Conservation (phyloP, 306 rosid genomes). For the Cucumis hystrix region DNA sequence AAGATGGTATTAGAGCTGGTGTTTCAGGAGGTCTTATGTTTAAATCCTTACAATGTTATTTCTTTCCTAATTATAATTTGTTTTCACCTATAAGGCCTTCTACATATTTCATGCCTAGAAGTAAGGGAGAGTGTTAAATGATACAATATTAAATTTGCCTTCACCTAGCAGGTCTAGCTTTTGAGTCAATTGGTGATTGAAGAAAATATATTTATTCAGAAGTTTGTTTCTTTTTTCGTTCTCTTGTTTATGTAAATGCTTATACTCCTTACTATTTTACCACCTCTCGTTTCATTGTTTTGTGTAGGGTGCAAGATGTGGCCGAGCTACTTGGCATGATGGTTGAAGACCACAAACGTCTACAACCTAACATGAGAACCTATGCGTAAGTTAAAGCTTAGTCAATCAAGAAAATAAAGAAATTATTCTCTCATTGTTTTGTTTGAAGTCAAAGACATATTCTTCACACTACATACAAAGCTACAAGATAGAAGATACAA, state of each 20-base stretch:
- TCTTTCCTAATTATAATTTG: too few species aligned
- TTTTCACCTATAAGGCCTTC: too few species aligned
- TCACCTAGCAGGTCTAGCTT: too few species aligned
- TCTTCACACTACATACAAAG: too few species aligned
- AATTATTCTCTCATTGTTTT: background rate
- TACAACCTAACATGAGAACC: conserved; percentile 84
- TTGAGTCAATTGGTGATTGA: too few species aligned
- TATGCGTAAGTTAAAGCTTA: conserved; percentile 46
- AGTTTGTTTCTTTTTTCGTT: background rate
- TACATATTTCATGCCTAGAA: too few species aligned
- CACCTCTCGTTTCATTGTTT: background rate
- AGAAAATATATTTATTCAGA: background rate
- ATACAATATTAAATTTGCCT: too few species aligned
- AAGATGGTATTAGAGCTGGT: too few species aligned
- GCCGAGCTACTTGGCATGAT: conserved; percentile 98
- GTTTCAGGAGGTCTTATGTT: too few species aligned
- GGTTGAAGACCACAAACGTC: conserved; percentile 81
- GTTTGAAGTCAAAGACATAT: background rate
- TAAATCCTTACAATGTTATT: too few species aligned
- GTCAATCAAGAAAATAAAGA: background rate
- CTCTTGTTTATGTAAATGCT: background rate
- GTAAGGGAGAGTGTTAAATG: too few species aligned
- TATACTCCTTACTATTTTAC: background rate
- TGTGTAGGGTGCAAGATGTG: conserved; percentile 79
- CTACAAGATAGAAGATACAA: too few species aligned